These are phyloP conservation scores for Aristolochia fimbriata DNA, from an alignment of 164 flowering plant genomes.

Conservation along the genomic window DNA sequence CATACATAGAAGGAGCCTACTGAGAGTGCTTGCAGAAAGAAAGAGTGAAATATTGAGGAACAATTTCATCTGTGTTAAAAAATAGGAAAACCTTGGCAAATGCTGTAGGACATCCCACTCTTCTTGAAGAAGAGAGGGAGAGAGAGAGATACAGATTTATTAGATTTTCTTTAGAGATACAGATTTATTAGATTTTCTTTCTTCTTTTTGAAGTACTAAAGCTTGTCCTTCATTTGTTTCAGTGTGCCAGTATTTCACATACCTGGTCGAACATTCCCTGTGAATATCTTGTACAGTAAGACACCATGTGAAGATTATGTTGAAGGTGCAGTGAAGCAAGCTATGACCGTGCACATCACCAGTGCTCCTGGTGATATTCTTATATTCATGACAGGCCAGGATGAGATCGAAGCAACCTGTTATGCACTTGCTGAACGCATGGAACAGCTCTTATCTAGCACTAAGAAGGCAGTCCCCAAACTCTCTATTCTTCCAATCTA, in stretches of 20 bases:
- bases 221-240: conserved; percentile 9
- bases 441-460: conserved; percentile 67
- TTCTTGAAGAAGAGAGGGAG: too few species aligned
- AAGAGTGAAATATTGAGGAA: too few species aligned
- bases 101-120: too few species aligned
- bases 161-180: not conserved
- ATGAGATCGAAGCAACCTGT: conserved; percentile 97
- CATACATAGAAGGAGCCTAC: too few species aligned
- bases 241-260: conserved; percentile 88
- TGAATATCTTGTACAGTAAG: conserved; percentile 42
- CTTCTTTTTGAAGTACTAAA: not conserved
- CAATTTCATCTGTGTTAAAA: too few species aligned
- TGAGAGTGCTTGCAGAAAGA: too few species aligned
- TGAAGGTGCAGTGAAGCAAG: conserved; percentile 95
- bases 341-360: conserved; percentile 85
- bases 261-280: too few species aligned
- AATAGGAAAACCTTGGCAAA: too few species aligned
- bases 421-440: conserved; percentile 81
- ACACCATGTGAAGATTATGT: conserved; percentile 92
- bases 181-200: not conserved
- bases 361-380: conserved; percentile 93
- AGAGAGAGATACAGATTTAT: too few species aligned
- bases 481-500: conserved; percentile 88
- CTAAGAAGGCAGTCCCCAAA: conserved; percentile 57
- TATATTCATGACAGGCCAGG: conserved; percentile 98